Conservation (phyloP, 75 land plant species). For the Pinus albicaulis region DNA sequence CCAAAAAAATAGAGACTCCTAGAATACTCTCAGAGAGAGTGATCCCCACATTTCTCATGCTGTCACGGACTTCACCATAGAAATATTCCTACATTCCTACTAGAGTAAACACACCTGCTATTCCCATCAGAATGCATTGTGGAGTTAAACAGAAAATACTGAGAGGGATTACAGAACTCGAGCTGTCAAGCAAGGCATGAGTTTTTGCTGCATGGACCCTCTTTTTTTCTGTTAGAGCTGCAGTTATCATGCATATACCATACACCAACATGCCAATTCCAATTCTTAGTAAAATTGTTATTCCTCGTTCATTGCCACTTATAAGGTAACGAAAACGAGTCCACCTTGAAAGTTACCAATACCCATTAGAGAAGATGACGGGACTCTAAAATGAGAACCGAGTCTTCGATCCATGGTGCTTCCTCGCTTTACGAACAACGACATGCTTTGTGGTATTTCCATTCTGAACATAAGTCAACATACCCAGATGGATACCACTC, state of each 20-base stretch:
- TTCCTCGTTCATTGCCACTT: slow-evolving; percentile 21
- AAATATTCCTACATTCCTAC: slow-evolving; percentile 42
- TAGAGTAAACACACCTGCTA: slow-evolving; percentile 33
- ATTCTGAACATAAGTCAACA: slow-evolving; percentile 9
- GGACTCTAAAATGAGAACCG: slow-evolving; percentile 14
- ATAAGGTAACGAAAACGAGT: slow-evolving; percentile 20
- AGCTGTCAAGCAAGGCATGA: slow-evolving; percentile 22
- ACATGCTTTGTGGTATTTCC: slow-evolving; percentile 19
- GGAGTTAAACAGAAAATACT: slow-evolving; percentile 29
- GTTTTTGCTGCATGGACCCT: slow-evolving; percentile 20
- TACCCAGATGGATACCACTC: slow-evolving; percentile 40
- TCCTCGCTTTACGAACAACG: slow-evolving; percentile 31
- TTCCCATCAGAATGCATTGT: slow-evolving; percentile 34
- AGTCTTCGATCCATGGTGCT: slow-evolving; percentile 25
- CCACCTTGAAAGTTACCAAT: slow-evolving; percentile 12
- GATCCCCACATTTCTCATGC: slow-evolving; percentile 39
- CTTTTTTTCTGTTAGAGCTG: slow-evolving; percentile 21
- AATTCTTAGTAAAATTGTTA: slow-evolving; percentile 18
- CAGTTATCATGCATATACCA: background rate
- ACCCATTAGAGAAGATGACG: slow-evolving; percentile 28
- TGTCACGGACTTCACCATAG: slow-evolving; percentile 48
- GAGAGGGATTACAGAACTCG: slow-evolving; percentile 25
- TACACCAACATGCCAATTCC: slow-evolving; percentile 15
- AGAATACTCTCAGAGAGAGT: slow-evolving; percentile 28
- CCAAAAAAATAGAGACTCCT: slow-evolving; percentile 59